These are phyloP conservation scores for Amoeboaphelidium protococcarum DNA, from an alignment of 371 early-diverging fungal species.

Conservation along the genomic window DNA sequence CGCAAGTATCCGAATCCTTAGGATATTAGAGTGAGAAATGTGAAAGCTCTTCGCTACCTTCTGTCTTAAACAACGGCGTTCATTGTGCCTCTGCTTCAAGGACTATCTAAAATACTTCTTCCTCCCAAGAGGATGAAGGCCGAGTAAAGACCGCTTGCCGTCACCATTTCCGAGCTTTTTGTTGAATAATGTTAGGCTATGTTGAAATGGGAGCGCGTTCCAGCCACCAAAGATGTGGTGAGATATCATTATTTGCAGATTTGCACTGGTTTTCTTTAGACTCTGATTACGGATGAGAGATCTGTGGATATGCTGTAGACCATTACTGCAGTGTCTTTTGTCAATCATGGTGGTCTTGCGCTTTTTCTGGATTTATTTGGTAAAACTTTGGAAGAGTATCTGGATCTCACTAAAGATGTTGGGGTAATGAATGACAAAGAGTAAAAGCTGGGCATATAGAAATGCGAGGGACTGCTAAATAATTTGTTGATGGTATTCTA, in stretches of 20 bases:
- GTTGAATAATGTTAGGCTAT: neutral
- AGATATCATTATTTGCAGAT: constrained; percentile 3
- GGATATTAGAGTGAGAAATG: constrained; percentile 22
- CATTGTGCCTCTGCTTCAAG: constrained; percentile 35
- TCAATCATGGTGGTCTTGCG: constrained; percentile 29
- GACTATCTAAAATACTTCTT: constrained; percentile 8
- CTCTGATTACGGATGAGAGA: constrained; percentile 18
- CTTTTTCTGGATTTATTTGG: constrained; percentile 22
- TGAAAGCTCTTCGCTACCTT: constrained; percentile 29
- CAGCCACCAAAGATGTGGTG: constrained; percentile 20
- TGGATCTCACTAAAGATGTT: constrained; percentile 3
- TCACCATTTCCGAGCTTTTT: no score
- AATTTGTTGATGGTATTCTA: no score
- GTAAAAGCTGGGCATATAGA: constrained; percentile 10
- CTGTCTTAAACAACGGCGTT: constrained; percentile 33
- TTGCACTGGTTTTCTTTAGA: constrained; percentile 5
- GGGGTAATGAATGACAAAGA: constrained; percentile 6
- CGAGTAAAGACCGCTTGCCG: neutral
- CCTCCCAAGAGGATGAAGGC: neutral
- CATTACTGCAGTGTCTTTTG: constrained; percentile 33
- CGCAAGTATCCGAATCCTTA: neutral
- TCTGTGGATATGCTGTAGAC: constrained; percentile 35
- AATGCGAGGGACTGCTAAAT: no score
- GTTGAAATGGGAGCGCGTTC: constrained; percentile 1
- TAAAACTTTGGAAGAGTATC: constrained; percentile 23